Percentiles rank a stretch among this genome's conserved stretches.
Evolutionary conservation across 805 yeast species (phyloP).

Genomic region (Yarrowia keelungensis): DNA sequence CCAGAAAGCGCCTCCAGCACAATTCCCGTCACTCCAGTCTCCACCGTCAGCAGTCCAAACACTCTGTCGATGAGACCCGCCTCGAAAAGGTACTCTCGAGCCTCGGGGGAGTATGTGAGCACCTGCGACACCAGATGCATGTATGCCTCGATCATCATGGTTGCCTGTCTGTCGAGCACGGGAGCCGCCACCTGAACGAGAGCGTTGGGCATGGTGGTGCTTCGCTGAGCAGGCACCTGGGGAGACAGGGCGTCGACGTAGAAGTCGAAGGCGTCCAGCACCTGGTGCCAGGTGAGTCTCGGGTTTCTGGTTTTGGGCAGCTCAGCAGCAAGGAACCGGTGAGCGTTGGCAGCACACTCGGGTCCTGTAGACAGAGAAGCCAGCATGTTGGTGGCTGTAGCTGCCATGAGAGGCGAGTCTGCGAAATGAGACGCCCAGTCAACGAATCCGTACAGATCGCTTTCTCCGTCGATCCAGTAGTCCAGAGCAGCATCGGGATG

Average conservation of each 20-base stretch:
- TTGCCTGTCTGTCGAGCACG: constrained; percentile 80
- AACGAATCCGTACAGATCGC: constrained; percentile 77
- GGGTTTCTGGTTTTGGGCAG: constrained; percentile 21
- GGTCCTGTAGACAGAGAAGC: constrained; percentile 74
- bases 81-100: constrained; percentile 48
- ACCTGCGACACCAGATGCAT: constrained; percentile 68
- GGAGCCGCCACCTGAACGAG: constrained; percentile 48
- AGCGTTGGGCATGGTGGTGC: constrained; percentile 39
- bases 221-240: not conserved
- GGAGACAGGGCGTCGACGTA: constrained; percentile 56
- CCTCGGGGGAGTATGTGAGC: constrained; percentile 53
- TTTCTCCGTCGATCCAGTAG: constrained; percentile 74
- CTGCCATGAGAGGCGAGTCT: constrained; percentile 74
- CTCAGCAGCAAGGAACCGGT: constrained; percentile 45
- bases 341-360: constrained; percentile 55
- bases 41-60: constrained; percentile 56
- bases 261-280: constrained; percentile 61
- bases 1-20: constrained; percentile 63
- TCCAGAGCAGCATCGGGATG: constrained; percentile 62
- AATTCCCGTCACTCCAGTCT: constrained; percentile 61
- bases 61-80: constrained; percentile 50
- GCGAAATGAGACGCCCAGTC: constrained; percentile 87
- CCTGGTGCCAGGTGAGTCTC: constrained; percentile 61
- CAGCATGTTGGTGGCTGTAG: constrained; percentile 80
- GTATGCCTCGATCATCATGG: constrained; percentile 75